A percentile compares a stretch with the other conserved stretches of the same genome.
Conservation (phyloP, 140 eudicot genomes). For the Cichorium intybus region DNA sequence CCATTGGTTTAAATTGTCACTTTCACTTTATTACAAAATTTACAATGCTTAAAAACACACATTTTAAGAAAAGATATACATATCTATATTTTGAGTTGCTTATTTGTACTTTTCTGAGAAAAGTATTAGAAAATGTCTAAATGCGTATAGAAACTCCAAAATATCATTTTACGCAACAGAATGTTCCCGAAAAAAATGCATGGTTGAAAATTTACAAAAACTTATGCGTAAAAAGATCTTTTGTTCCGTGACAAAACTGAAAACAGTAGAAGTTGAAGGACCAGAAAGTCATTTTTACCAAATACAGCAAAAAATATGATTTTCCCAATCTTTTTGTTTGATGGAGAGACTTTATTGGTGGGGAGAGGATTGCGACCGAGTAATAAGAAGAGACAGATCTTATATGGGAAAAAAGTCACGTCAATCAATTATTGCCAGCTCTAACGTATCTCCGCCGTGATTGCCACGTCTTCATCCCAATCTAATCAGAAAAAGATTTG, state of each 20-base stretch:
- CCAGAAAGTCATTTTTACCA: slow-evolving; percentile 5
- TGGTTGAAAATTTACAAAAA: neutral
- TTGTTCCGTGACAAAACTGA: neutral
- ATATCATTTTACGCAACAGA: too few species aligned
- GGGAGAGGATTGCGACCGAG: slow-evolving; percentile 26
- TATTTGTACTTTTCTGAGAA: too few species aligned
- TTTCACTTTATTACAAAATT: too few species aligned
- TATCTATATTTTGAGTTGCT: too few species aligned
- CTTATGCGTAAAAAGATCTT: neutral
- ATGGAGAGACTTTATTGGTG: slow-evolving; percentile 20
- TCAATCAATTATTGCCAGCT: slow-evolving; percentile 26
- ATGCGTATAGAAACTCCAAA: too few species aligned
- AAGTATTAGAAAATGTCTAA: too few species aligned
- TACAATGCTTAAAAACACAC: too few species aligned
- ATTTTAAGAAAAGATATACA: too few species aligned
- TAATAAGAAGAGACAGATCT: slow-evolving; percentile 35
- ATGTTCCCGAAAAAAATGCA: neutral
- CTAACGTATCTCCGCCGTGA: slow-evolving; percentile 29
- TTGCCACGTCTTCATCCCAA: slow-evolving; percentile 16
- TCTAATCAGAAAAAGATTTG: neutral
- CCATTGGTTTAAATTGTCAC: too few species aligned
- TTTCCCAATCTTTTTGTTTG: slow-evolving; percentile 7
- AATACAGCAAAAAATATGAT: slow-evolving; percentile 27
- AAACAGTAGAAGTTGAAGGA: slow-evolving; percentile 6
- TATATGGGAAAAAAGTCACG: slow-evolving; percentile 16